Evolutionary conservation across 179 eudicot genomes (phyloP).

Genomic region (Actinidia chinensis): DNA sequence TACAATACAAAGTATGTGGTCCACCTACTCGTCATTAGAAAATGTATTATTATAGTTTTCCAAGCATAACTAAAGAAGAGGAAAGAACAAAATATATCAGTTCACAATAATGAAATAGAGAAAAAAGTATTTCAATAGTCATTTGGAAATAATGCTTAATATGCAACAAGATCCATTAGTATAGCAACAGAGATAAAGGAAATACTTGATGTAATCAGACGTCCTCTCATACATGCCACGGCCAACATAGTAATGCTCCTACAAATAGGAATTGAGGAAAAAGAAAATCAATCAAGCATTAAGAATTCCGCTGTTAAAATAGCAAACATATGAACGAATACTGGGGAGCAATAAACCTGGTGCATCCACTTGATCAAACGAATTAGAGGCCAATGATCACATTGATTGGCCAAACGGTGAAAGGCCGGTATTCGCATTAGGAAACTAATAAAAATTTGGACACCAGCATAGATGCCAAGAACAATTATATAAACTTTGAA

Average conservation of each 20-base stretch:
- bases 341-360: slow-evolving; percentile 53
- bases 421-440: slow-evolving; percentile 87
- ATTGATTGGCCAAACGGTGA: slow-evolving; percentile 68
- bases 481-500: slow-evolving; percentile 71
- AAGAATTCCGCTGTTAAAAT: slow-evolving; percentile 3
- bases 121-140: not conserved
- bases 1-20: not conserved
- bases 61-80: not conserved
- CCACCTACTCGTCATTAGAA: slow-evolving; percentile 1
- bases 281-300: slow-evolving; percentile 13
- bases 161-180: not conserved
- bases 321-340: not conserved
- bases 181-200: slow-evolving; percentile 9
- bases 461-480: slow-evolving; percentile 75
- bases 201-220: slow-evolving; percentile 70
- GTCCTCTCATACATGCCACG: slow-evolving; percentile 99
- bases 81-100: not conserved
- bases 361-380: slow-evolving; percentile 94
- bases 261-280: slow-evolving; percentile 20
- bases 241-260: slow-evolving; percentile 99
- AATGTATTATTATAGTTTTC: not conserved
- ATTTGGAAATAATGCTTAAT: not conserved
- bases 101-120: not conserved
- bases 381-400: slow-evolving; percentile 67
- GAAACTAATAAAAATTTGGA: slow-evolving; percentile 65